A percentile compares a stretch with the other conserved stretches of the same genome.
Conservation (phyloP, 2,329 filamentous ascomycete genomes). For the Ophiostoma himal-ulmi region DNA sequence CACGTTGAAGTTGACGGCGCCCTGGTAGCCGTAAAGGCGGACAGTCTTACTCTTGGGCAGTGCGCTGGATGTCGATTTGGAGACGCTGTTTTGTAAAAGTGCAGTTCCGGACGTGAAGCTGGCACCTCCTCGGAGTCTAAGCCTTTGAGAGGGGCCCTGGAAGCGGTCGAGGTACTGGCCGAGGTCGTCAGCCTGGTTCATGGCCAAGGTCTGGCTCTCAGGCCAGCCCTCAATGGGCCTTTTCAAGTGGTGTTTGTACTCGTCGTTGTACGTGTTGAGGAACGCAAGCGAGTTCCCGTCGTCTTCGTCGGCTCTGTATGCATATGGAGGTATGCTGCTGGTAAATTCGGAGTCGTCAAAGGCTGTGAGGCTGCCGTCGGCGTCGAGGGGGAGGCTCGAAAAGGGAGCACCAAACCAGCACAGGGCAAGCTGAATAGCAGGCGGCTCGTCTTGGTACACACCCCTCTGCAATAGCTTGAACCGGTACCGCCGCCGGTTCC, state of each 20-base stretch:
- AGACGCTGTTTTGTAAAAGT: no score
- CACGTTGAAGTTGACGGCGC: constrained; percentile 22
- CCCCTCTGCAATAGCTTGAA: neutral
- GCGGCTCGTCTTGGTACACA: neutral
- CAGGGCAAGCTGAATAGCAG: neutral
- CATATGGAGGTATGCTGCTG: neutral
- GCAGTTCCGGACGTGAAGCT: neutral
- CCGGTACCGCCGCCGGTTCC: neutral
- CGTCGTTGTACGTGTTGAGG: neutral
- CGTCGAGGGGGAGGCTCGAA: neutral
- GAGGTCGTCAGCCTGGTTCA: neutral
- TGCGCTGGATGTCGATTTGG: neutral
- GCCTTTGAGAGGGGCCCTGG: neutral
- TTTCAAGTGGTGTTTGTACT: neutral
- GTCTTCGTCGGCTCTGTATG: neutral
- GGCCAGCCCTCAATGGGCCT: neutral
- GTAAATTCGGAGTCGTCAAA: neutral
- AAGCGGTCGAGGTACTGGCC: neutral
- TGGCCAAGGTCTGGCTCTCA: neutral
- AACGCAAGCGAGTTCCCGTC: neutral
- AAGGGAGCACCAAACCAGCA: constrained; percentile 4
- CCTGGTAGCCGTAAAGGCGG: constrained; percentile 23
- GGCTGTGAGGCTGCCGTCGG: neutral
- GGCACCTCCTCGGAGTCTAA: neutral
- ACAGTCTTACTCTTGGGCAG: neutral